Percentiles rank a stretch among this genome's conserved stretches.
Conservation (phyloP, 1,284 basidiomycete genomes). For the Pascua guehoae region DNA sequence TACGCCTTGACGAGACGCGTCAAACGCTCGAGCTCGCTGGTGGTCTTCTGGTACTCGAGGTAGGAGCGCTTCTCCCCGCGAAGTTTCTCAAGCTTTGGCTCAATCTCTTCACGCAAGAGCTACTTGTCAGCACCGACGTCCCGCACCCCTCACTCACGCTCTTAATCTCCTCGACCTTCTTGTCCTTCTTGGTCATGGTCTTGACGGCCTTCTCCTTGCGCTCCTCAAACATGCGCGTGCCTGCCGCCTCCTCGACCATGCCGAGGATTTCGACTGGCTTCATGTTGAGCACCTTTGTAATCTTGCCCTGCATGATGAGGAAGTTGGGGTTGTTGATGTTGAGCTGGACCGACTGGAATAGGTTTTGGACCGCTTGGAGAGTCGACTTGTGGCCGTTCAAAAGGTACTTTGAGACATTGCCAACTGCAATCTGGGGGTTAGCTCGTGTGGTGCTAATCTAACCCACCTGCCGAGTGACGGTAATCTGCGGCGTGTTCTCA, state of each 20-base stretch:
- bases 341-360: constrained; percentile 96
- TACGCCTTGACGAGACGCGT: constrained; percentile 79
- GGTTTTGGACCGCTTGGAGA: constrained; percentile 80
- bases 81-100: constrained; percentile 88
- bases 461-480: constrained; percentile 88
- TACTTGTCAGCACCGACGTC: constrained; percentile 14
- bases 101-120: constrained; percentile 84
- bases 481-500: constrained; percentile 81
- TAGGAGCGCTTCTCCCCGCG: constrained; percentile 86
- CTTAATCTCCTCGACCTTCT: constrained; percentile 86
- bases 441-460: not conserved
- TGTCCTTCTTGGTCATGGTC: constrained; percentile 97
- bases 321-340: constrained; percentile 99
- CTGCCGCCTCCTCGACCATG: constrained; percentile 98
- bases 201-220: constrained; percentile 95
- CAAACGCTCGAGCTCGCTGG: constrained; percentile 84
- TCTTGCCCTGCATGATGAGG: constrained; percentile 97
- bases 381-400: constrained; percentile 94
- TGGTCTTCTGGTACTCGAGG: constrained; percentile 86
- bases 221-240: constrained; percentile 99
- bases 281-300: constrained; percentile 98
- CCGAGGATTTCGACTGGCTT: constrained; percentile 94
- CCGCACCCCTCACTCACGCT: constrained; percentile 46
- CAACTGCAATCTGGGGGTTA: constrained; percentile 71
- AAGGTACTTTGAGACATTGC: constrained; percentile 93